Evolutionary conservation across 768 basidiomycete species (phyloP), one percentile per base, ranked within the genome.

Genomic region (Xerocomellus dryophilus): DNA sequence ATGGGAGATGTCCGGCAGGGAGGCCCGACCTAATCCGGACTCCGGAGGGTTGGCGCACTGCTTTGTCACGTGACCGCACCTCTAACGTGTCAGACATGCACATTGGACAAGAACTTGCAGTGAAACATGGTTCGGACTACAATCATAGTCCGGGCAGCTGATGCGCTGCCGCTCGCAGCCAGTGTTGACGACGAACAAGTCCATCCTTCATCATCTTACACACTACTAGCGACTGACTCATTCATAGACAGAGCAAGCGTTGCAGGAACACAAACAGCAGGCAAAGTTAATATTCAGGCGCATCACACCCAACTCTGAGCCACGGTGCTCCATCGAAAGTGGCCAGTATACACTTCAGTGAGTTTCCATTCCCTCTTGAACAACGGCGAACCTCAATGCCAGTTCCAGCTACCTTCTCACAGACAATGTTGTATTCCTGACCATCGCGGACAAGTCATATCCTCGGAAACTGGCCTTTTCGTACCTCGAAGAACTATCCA

Each of bases 191-290:
- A 98, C 66, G 96, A 98, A 71, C 86, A 92, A 80, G 96, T 95
- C 35, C 55, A 78, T 65, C 31, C 20, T 53, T 23, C 11, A 1
- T 21, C n/a, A 23, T 18, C 11, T 21, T n/a, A 2, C 23, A 23
- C 47, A 14, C 2, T 5, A 10, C 31, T 25, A 12, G 23, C 32
- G 20, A 39, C 45, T 57, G 54, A 67, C 46, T 4, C 49, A 15
- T 25, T 47, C 45, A 42, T 59, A 98, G 96, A 97, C 93, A 60
- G 95, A 98, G 72, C 88, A 90, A 67, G 80, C 87, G 51, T 76
- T 99, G 38, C 92, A 94, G 67, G 97, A 98, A 73, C 93, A 98
- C 78, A 99, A 99, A 70, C 96, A 98, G 62, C 96, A 99, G 70
- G 85, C 95, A 31, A 99, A 99, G 71, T 81, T 99, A 62, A 88